Evolutionary conservation across 495 filamentous ascomycete species (phyloP).

Genomic region (Daldinia caldariorum): DNA sequence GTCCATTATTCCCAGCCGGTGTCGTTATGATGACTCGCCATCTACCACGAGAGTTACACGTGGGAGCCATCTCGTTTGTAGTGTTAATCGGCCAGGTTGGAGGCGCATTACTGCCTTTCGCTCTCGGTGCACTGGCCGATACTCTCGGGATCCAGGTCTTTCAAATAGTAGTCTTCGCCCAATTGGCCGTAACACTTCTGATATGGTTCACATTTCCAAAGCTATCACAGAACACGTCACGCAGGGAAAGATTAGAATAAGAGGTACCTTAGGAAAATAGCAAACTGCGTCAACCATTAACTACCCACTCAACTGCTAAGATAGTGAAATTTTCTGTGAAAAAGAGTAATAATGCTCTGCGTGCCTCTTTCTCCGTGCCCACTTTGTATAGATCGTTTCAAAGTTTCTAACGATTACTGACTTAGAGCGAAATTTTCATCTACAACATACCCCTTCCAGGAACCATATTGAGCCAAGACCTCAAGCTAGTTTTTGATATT

Average conservation of each 20-base stretch:
- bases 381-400: neutral
- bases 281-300: neutral
- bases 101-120: slow-evolving; percentile 75
- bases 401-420: neutral
- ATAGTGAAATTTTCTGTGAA: neutral
- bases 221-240: slow-evolving; percentile 10
- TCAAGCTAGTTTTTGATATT: neutral
- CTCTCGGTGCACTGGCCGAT: slow-evolving; percentile 76
- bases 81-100: slow-evolving; percentile 73
- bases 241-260: neutral
- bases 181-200: slow-evolving; percentile 61
- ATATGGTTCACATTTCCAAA: slow-evolving; percentile 54
- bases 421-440: neutral
- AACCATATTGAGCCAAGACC: neutral
- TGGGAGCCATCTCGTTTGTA: slow-evolving; percentile 75
- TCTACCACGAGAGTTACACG: slow-evolving; percentile 72
- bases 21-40: slow-evolving; percentile 72
- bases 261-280: neutral
- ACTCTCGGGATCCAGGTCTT: slow-evolving; percentile 72
- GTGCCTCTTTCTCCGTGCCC: neutral
- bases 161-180: slow-evolving; percentile 70
- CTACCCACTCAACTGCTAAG: neutral
- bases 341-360: neutral
- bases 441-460: neutral
- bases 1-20: slow-evolving; percentile 73